These are phyloP conservation scores for Fonsecaea pedrosoi DNA, from an alignment of 2,329 filamentous ascomycete species.

Conservation along the genomic window DNA sequence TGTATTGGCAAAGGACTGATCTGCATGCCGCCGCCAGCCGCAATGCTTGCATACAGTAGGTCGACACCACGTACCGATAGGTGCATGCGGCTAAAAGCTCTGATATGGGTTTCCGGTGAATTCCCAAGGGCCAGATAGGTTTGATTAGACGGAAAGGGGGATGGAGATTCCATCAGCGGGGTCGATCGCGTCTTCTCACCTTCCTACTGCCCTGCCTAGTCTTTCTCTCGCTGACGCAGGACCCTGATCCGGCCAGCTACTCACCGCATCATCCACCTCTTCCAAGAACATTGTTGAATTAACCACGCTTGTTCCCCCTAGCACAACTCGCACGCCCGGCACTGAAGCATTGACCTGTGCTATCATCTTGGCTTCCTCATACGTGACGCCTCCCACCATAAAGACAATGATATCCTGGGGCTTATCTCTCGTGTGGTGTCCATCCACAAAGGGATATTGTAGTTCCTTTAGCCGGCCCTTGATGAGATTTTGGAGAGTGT, in stretches of 20 bases:
- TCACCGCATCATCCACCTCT: conserved; percentile 87
- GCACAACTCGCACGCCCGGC: conserved; percentile 84
- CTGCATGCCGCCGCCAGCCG: not conserved
- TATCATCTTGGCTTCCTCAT: conserved; percentile 95
- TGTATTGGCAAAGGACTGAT: not conserved
- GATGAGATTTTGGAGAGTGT: conserved; percentile 88
- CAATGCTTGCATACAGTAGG: not conserved
- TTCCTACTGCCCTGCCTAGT: conserved; percentile 56
- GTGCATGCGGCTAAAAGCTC: not conserved
- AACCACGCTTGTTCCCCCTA: conserved; percentile 86
- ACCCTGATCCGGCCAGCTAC: conserved; percentile 78
- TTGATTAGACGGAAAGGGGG: not conserved
- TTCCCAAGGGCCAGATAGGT: not conserved
- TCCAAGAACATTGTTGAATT: conserved; percentile 89
- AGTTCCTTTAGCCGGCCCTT: conserved; percentile 86
- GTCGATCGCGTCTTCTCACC: conserved; percentile 16
- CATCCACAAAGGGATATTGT: conserved; percentile 92
- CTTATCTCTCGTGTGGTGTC: conserved; percentile 85
- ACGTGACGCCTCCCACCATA: conserved; percentile 90
- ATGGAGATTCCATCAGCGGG: not conserved
- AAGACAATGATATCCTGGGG: conserved; percentile 97
- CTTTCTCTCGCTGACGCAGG: conserved; percentile 67
- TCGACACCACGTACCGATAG: not conserved
- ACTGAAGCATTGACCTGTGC: conserved; percentile 92
- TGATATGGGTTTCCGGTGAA: not conserved